Evolutionary conservation across 495 filamentous ascomycete species (phyloP), one percentile per base, ranked within the genome.

Genomic region (Hypoxylon lienhwacheense): DNA sequence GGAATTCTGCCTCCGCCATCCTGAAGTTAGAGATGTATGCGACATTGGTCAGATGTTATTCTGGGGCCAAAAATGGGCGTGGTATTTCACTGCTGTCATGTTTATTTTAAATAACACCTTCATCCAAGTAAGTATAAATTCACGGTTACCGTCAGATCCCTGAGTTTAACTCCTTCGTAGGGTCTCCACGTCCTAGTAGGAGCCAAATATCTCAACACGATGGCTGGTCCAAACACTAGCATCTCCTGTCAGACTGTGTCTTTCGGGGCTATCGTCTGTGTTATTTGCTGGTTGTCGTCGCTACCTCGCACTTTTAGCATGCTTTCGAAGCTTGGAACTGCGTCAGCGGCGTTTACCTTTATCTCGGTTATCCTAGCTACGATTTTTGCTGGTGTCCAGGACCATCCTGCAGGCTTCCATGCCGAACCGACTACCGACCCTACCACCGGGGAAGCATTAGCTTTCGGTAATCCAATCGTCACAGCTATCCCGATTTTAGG

Each of bases 101-200:
- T 95, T 95, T 70, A 68, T 95, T 21, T 66, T 93, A 52, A 95
- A 95, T 76, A 95, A 95, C 59, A 95, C 89, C 7, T 91, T 93
- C 68, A 89, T 92, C 55, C 83, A 87, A 67, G 80, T 81, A 70
- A 22, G 44, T 44, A 2, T 4, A 55, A n/a, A 47, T n/a, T 61
- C 50, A 63, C 44, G 34, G 7, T 56, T 28, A 44, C 52, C 31
- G 14, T 43, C 24, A 2, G 5, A 15, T 19, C 15, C 5, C 1
- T 17, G n/a, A 49, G 25, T 19, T 54, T 57, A 37, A 59, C 44
- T 37, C 25, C 17, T 51, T 4, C 39, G 4, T 15, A 84, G 78
- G 89, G 81, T 25, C 77, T 95, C 47, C 89, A 93, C 58, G 86
- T 88, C 56, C 78, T 93, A 15, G 82, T 86, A 5, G 88, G 87